Percentiles rank a stretch among this genome's conserved stretches.
Conservation (phyloP, 176 grass and related monocot species). For the Eragrostis nindensis region DNA sequence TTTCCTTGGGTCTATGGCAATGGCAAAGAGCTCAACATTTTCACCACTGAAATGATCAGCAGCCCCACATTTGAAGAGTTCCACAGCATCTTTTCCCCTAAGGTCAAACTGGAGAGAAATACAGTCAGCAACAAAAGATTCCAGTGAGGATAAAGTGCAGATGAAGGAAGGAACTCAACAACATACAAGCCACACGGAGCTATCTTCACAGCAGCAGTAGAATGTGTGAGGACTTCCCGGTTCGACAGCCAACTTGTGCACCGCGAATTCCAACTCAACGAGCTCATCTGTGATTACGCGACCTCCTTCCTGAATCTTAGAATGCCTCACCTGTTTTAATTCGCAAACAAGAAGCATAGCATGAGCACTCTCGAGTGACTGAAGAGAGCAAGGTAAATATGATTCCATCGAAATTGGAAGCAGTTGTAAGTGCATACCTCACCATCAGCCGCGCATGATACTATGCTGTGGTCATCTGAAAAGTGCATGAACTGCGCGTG, state of each 20-base stretch:
- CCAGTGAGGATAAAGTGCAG: not conserved
- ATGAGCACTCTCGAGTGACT: not conserved
- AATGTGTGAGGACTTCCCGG: conserved; percentile 71
- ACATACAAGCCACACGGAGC: conserved; percentile 55
- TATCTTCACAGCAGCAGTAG: conserved; percentile 67
- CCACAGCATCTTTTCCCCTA: conserved; percentile 41
- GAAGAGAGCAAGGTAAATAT: not conserved
- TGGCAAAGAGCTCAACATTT: conserved; percentile 43
- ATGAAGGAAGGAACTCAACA: conserved; percentile 1
- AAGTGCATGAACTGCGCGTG: conserved; percentile 82
- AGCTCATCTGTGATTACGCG: conserved; percentile 32
- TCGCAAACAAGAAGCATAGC: not conserved
- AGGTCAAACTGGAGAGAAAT: conserved; percentile 67
- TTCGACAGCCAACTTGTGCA: conserved; percentile 72
- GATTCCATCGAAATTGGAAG: not conserved
- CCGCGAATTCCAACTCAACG: conserved; percentile 12
- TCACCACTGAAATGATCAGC: not conserved
- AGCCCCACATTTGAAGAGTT: conserved; percentile 48
- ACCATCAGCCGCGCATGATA: conserved; percentile 65
- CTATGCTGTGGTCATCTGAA: conserved; percentile 56
- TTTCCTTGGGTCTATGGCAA: conserved; percentile 72
- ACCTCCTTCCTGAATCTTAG: conserved; percentile 58
- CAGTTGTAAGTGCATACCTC: conserved; percentile 45
- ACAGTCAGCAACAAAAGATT: conserved; percentile 23
- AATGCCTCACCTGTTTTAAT: conserved; percentile 57